Evolutionary conservation across 495 filamentous ascomycete genomes (phyloP).

Genomic region (Penicillium coprophilum): DNA sequence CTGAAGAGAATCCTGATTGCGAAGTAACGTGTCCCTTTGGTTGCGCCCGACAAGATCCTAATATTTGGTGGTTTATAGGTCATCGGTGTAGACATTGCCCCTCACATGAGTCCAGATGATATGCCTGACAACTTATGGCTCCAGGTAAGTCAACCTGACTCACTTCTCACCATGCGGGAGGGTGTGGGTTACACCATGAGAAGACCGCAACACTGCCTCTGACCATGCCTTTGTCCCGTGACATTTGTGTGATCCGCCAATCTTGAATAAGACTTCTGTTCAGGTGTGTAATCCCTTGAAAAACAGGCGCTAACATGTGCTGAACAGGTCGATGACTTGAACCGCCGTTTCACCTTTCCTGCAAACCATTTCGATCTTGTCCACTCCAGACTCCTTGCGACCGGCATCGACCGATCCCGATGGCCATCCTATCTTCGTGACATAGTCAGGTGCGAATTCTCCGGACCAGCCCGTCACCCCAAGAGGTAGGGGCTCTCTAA

Average conservation of each 20-base stretch:
- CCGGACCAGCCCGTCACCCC: not conserved
- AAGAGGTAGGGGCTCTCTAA: not conserved
- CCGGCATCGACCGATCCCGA: conserved; percentile 71
- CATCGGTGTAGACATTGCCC: conserved; percentile 76
- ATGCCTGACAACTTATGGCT: conserved; percentile 68
- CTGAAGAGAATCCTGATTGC: conserved; percentile 67
- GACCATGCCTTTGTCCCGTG: not conserved
- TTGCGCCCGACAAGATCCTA: conserved; percentile 11
- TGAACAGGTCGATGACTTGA: conserved; percentile 70
- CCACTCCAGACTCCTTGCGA: conserved; percentile 76
- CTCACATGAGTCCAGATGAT: conserved; percentile 69
- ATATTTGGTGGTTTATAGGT: conserved; percentile 56
- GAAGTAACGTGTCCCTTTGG: conserved; percentile 52
- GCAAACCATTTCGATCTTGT: conserved; percentile 84
- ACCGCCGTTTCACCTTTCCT: conserved; percentile 71
- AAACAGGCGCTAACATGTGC: conserved; percentile 29
- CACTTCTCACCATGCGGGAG: not conserved
- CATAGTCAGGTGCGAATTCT: conserved; percentile 56
- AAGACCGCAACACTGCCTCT: not conserved
- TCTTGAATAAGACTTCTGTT: not conserved
- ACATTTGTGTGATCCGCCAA: not conserved
- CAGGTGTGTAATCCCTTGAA: not conserved
- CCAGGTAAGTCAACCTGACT: conserved; percentile 47
- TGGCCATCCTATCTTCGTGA: conserved; percentile 83
- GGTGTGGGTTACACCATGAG: not conserved